Evolutionary conservation across 768 basidiomycete genomes (phyloP), one percentile per base, ranked within the genome.

Genomic region (Pholiota conissans): DNA sequence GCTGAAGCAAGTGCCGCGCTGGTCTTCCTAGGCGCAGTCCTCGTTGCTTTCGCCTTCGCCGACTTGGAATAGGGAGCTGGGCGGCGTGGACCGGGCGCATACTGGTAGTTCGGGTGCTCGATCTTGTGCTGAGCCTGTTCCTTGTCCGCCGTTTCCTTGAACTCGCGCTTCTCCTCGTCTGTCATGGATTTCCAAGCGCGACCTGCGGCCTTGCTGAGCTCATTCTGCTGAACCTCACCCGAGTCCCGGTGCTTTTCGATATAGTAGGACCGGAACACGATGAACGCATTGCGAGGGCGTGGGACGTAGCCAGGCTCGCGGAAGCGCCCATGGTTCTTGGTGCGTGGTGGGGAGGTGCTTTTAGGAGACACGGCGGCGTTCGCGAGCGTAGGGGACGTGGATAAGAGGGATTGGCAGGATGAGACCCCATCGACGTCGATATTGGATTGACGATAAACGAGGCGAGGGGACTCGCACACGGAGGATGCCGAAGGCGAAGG

Each of bases 241-340:
- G 14, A 35, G 0, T 26, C 42, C 5, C 18, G 14, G 0, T 37
- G 40, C n/a, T 65, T 28, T 11, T 34, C 42, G 56, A n/a, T n/a
- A n/a, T n/a, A n/a, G n/a, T n/a, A n/a, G n/a, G n/a, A n/a, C n/a
- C n/a, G n/a, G n/a, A n/a, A 61, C 57, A 81, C 77, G 65, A 85
- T 81, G 73, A 84, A 85, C 9, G 82, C 75, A 62, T 84, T 84
- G 2, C 78, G 76, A 0, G 84, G 84, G 14, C 84, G 77, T 16
- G 79, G 81, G 35, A 83, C 74, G 22, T 60, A 35, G 22, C 26
- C 28, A 11, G 52, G 53, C 3, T 49, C 54, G 16, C 24, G 18
- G 20, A 29, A 28, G 18, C 57, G 42, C 8, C 20, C 28, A 35
- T 52, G 50, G 5, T 35, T 52, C 18, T 30, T 52, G 47, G 10